Base-by-base conservation (phyloP, 2,329 filamentous ascomycete genomes). In the Lasiodiplodia gonubiensis region DNA sequence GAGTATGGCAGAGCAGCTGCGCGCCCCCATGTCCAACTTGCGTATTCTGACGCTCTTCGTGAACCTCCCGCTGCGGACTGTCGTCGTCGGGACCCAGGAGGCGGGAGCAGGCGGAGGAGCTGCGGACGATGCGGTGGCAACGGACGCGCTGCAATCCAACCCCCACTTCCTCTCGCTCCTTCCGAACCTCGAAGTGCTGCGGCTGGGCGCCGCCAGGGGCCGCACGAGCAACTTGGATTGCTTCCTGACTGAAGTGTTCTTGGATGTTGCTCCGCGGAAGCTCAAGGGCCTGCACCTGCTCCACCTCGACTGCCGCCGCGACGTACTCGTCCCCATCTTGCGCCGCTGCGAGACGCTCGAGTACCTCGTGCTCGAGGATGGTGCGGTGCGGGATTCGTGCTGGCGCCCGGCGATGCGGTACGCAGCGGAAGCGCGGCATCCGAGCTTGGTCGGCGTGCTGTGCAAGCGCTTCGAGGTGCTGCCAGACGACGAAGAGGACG, bases 391-490 rank as follows among this genome's bases (percentile, higher is more conserved):
- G 2, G 54, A 27, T 21, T 25, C 35, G 3, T 59, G 33, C 35
- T 59, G 33, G 33, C n/a, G 37, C 2, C 21, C 35, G 12, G 35
- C 5, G 14, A 59, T 59, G 33, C 35, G 18, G 53, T 35, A 25
- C 7, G 54, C 33, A 1, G 54, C 54, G 12, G 21, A 14, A 2
- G 11, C 5, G 35, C 42, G 42, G 8, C 35, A 42, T n/a, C 35
- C 35, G 37, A 35, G 16, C 18, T 16, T 59, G 35, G 23, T 27
- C 2, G 54, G 35, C 5, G 37, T 59, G 35, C 54, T 59, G 35
- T 59, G 54, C 12, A 59, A 59, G 54, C 21, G 54, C 10, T 59
- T 59, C 14, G 54, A 59, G 54, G 54, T 59, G 21, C n/a, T 59
- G 37, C 27, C 54, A 4, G 54, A 57, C 8, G 53, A 33, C 5